Evolutionary conservation across 768 basidiomycete genomes (phyloP), one percentile per base, ranked within the genome.

Genomic region (Psilocybe tampanensis): DNA sequence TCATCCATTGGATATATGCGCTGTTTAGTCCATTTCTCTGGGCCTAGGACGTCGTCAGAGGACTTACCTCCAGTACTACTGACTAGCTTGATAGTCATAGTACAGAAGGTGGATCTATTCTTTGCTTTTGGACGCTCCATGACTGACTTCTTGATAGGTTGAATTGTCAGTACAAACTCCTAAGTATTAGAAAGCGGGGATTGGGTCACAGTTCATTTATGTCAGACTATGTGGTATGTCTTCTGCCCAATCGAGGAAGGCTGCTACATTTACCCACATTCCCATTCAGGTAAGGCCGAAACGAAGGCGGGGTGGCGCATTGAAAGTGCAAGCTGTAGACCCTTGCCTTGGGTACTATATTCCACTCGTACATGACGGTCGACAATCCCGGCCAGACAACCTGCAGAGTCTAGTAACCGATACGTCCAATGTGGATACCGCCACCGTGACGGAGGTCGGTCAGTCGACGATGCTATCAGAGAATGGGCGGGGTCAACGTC

Each of bases 341-440:
- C 74, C 75, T n/a, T 76, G 75, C 50, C 65, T 75, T 18, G 74
- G 76, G 2, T 76, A 74, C 56, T 77, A 75, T 56, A 48, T 68
- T 11, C 44, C 52, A 23, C 18, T 50, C 17, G 42, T 29, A 7
- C 1, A 12, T 17, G 44, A 6, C 2, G 13, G 32, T 12, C 29
- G 21, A n/a, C n/a, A n/a, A 13, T 17, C 56, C 17, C 15, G 7
- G 17, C 15, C 51, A 33, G 29, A 18, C 13, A 17, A 45, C 23
- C 3, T 24, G 22, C 3, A n/a, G n/a, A n/a, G 15, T 15, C 43
- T 19, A 44, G 23, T 12, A 5, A 11, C 26, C 11, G 32, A 9
- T 15, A 11, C 41, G 2, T 44, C 48, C n/a, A 18, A 44, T 12
- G 13, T 15, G 36, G n/a, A 26, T 17, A 24, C 17, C 15, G 26